Evolutionary conservation across 108 stramenopile species (phyloP), one percentile per base, ranked within the genome.

Genomic region (Cyclotella atomus): DNA sequence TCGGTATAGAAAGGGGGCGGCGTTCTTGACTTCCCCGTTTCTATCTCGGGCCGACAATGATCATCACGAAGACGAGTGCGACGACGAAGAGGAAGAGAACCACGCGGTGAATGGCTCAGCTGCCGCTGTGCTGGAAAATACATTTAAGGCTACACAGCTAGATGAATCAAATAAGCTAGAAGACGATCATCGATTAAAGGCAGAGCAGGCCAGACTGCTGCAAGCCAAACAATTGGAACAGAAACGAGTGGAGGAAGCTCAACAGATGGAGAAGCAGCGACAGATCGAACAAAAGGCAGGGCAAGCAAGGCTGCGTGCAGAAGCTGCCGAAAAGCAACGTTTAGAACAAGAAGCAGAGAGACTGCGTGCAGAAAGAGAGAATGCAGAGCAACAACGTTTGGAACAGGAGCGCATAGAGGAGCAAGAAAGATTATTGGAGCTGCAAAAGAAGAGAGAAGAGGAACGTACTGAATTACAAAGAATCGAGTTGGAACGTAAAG

Each of bases 1-100:
- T 59, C 46, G 77, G 20, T 73, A 73, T 29, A 56, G 71, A 63
- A 72, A 78, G 29, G 70, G 43, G 28, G 55, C 67, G 28, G 52
- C 59, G 56, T 54, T 66, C 47, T 36, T 68, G 14, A 45, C 67
- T 59, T 68, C 74, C 25, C 41, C 68, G 41, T 68, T 68, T 68
- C 52, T 50, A 23, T 53, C 52, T 15, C 50, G 20, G 36, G 35
- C 5, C 3, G 30, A 36, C 1, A 43, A 46, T 32, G 52, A 23
- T 21, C 20, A 20, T 24, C 32, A 57, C 20, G 28, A 43, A 2
- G n/a, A 64, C 62, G 23, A 71, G 25, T 20, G 68, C n/a, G 36
- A 32, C 17, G 70, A 69, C 2, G 68, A 33, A 34, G 66, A 75
- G 16, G 49, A 19, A 23, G n/a, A n/a, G n/a, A n/a, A n/a, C n/a